Base-by-base conservation (phyloP, 306 rosid genomes). In the Lagenaria siceraria region DNA sequence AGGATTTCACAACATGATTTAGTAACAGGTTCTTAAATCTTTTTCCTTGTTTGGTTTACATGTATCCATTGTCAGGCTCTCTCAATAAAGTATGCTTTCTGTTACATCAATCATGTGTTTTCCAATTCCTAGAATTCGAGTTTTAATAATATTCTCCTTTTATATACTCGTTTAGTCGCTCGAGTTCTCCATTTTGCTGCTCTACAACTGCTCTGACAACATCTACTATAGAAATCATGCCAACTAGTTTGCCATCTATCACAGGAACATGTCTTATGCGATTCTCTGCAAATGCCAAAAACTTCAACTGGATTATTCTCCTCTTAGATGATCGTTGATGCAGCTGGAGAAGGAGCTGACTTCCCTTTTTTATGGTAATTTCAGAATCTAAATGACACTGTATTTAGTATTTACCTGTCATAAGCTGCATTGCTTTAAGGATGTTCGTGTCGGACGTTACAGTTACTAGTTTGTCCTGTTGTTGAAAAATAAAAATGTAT, bases 211-310 rank as follows among this genome's bases (percentile, higher is more conserved):
- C 97, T 83, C 87, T 75, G 51, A 88, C 97, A 69, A 95, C 93
- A 84, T 92, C 97, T 54, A 86, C 93, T 31, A 90, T 90, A 1
- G 99, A 95, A 79, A 95, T 89, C 97, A 92, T 86, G 12, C 99
- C 99, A 55, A 92, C 92, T 14, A 92, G 82, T 78, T 68, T 92
- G 79, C 97, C 96, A 82, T 95, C 97, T 76, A 92, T 86, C 18
- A 92, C 99, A 13, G 97, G 97, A 81, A 92, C 88, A 80, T 95
- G 96, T 77, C 97, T 68, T 36, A 92, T 89, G 0, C 62, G 87
- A 71, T 88, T 89, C 51, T 90, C 99, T 90, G 85, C 78, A 65
- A 46, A 13, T 54, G 74, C 73, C 70, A 80, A 46, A 25, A 52
- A 38, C 15, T 43, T 38, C 53, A 66, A 38, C 74, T 38, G 18